Conservation (phyloP, 345 rosid genomes). For the Pseudoturritis turrita region DNA sequence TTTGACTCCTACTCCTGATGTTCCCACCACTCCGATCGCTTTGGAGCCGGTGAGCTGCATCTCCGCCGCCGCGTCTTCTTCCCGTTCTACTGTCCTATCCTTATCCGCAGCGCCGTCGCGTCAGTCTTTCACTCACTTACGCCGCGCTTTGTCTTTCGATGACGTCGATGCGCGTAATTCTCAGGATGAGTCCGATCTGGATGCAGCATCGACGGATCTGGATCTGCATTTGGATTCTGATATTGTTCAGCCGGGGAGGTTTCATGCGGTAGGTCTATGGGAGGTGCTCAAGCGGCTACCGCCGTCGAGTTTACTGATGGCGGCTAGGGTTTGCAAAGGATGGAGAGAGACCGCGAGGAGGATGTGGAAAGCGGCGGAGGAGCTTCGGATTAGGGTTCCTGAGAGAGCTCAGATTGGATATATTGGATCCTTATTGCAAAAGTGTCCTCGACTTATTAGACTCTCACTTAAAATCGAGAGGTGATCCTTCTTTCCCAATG, state of each 20-base stretch:
- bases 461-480: slow-evolving; percentile 79
- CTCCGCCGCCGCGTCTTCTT: slow-evolving; percentile 38
- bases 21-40: slow-evolving; percentile 27
- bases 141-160: slow-evolving; percentile 83
- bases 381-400: slow-evolving; percentile 76
- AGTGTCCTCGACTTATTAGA: slow-evolving; percentile 68
- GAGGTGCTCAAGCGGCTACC: slow-evolving; percentile 77
- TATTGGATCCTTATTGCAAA: slow-evolving; percentile 81
- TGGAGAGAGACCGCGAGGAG: slow-evolving; percentile 80
- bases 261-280: slow-evolving; percentile 62
- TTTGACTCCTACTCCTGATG: slow-evolving; percentile 9
- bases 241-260: slow-evolving; percentile 40
- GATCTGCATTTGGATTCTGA: slow-evolving; percentile 36
- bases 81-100: slow-evolving; percentile 33
- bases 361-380: slow-evolving; percentile 88
- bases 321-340: slow-evolving; percentile 78
- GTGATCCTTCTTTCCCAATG: slow-evolving; percentile 41
- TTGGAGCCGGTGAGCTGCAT: slow-evolving; percentile 25
- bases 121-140: slow-evolving; percentile 55
- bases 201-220: slow-evolving; percentile 28
- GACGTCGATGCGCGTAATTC: slow-evolving; percentile 51
- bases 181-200: slow-evolving; percentile 42
- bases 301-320: slow-evolving; percentile 63
- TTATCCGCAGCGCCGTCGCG: slow-evolving; percentile 38
- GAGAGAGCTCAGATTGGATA: slow-evolving; percentile 58